phyloP scores from a whole-genome alignment of 495 filamentous ascomycete species.

The Tuber melanosporum region DNA sequence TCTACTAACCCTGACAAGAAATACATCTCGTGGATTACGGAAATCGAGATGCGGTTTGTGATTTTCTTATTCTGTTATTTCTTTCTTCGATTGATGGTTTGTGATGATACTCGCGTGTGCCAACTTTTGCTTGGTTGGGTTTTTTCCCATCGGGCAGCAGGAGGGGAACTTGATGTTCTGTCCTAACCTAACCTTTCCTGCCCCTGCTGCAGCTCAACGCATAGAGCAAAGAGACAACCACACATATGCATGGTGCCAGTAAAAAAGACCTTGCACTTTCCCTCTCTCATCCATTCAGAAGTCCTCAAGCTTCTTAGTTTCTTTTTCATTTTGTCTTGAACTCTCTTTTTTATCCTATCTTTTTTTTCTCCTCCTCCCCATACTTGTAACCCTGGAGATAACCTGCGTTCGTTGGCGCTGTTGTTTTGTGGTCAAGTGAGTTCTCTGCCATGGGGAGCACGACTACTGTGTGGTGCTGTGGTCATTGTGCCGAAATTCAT shows the following conservation, averaged over 20 bases:
- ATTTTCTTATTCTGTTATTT: slow-evolving; percentile 6
- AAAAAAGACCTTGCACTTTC: neutral
- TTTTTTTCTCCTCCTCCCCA: neutral
- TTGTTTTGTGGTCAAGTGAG: neutral
- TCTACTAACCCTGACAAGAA: neutral
- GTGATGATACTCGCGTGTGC: slow-evolving; percentile 2
- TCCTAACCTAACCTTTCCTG: slow-evolving; percentile 1
- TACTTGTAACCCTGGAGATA: neutral
- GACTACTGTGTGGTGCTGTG: neutral
- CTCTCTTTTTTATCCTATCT: neutral
- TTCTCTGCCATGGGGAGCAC: neutral
- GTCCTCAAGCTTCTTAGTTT: neutral
- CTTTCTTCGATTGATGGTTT: neutral
- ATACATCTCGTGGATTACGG: neutral
- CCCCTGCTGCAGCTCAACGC: slow-evolving; percentile 3
- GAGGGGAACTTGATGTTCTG: neutral
- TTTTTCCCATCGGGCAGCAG: neutral
- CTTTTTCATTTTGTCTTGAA: neutral
- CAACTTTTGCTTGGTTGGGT: neutral
- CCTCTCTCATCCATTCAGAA: neutral
- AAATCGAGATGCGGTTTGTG: neutral
- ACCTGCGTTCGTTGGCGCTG: neutral
- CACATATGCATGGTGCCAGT: slow-evolving; percentile 6
- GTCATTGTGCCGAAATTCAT: neutral
- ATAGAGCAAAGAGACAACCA: neutral